These are phyloP conservation scores for Kwoniella dejecticola DNA, from an alignment of 768 basidiomycete genomes.

Conservation along the genomic window DNA sequence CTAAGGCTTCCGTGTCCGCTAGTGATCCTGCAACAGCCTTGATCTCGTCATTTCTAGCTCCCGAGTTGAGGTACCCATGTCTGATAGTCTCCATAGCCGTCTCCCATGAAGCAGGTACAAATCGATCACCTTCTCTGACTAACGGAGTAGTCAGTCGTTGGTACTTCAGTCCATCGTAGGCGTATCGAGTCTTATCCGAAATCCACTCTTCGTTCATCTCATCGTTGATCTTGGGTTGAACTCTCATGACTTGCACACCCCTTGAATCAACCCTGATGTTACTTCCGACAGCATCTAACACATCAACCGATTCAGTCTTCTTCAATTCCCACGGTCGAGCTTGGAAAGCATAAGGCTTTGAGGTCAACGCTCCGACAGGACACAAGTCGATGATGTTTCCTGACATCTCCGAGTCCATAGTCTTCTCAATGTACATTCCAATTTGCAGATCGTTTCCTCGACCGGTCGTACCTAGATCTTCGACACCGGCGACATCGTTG, in stretches of 20 bases:
- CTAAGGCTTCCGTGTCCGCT: conserved; percentile 90
- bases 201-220: conserved; percentile 99
- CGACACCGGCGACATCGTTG: conserved; percentile 97
- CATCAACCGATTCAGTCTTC: conserved; percentile 94
- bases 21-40: conserved; percentile 90
- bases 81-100: conserved; percentile 76
- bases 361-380: conserved; percentile 96
- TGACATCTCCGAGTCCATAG: conserved; percentile 94
- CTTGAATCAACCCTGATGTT: conserved; percentile 96
- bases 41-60: conserved; percentile 87
- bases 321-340: conserved; percentile 98
- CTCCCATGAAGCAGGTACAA: conserved; percentile 87
- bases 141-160: conserved; percentile 92
- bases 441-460: conserved; percentile 98
- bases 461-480: conserved; percentile 94
- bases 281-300: conserved; percentile 90
- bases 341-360: conserved; percentile 97
- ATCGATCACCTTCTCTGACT: conserved; percentile 86
- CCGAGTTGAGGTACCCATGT: conserved; percentile 74
- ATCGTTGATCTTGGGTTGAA: conserved; percentile 94
- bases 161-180: conserved; percentile 91
- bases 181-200: conserved; percentile 96
- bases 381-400: conserved; percentile 97
- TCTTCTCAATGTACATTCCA: conserved; percentile 96
- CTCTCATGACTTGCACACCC: conserved; percentile 93